Conservation (phyloP, 2,329 filamentous ascomycete genomes). For the Penicillium aurantiogriseum region DNA sequence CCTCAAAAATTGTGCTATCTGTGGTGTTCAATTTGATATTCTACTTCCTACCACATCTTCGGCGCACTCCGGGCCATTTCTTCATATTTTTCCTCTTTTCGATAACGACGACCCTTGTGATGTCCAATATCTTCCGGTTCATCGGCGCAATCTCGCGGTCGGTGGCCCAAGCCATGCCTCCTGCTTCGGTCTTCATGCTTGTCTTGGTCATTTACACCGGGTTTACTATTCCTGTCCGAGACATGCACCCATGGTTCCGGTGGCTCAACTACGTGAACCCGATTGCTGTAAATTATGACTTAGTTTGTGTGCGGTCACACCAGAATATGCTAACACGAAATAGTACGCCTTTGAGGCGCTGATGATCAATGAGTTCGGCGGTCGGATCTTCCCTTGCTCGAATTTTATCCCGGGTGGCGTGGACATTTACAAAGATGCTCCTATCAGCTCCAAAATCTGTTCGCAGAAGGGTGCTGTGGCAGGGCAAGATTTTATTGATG, state of each 20-base stretch:
- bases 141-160: slow-evolving; percentile 74
- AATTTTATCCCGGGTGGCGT: slow-evolving; percentile 45
- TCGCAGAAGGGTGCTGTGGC: slow-evolving; percentile 56
- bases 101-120: slow-evolving; percentile 69
- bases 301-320: neutral
- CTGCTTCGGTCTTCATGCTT: slow-evolving; percentile 51
- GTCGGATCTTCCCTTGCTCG: slow-evolving; percentile 57
- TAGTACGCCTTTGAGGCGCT: slow-evolving; percentile 75
- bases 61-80: slow-evolving; percentile 70
- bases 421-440: slow-evolving; percentile 41
- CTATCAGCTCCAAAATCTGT: slow-evolving; percentile 52
- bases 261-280: slow-evolving; percentile 84
- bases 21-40: slow-evolving; percentile 74
- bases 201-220: slow-evolving; percentile 50
- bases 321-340: neutral
- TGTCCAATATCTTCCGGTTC: slow-evolving; percentile 83
- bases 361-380: slow-evolving; percentile 79
- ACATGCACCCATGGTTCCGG: slow-evolving; percentile 77
- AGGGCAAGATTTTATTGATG: slow-evolving; percentile 55
- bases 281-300: slow-evolving; percentile 51
- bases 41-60: slow-evolving; percentile 84
- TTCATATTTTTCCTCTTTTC: slow-evolving; percentile 82
- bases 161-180: slow-evolving; percentile 56
- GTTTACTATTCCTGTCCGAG: slow-evolving; percentile 44
- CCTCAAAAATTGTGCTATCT: slow-evolving; percentile 70